Evolutionary conservation across 768 basidiomycete species (phyloP).

Genomic region (Myochromella boudieri): DNA sequence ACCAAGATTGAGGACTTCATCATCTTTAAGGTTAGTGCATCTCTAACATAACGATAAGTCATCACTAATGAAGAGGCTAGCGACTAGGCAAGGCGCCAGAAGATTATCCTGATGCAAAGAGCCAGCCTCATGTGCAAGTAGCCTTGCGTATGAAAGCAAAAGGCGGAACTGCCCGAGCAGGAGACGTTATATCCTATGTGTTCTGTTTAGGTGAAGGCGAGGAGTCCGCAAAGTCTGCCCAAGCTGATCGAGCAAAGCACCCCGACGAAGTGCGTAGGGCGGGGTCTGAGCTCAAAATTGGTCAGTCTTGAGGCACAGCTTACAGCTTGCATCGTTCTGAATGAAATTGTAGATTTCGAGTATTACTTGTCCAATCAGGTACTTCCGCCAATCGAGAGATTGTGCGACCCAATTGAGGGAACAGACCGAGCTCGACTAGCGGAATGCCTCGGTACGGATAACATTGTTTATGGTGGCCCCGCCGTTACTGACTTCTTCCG

Average conservation of each 20-base stretch:
- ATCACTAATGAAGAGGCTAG: slow-evolving; percentile 35
- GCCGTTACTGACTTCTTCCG: slow-evolving; percentile 1
- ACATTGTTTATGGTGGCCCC: background rate
- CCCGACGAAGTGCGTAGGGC: slow-evolving; percentile 87
- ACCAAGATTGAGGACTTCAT: slow-evolving; percentile 92
- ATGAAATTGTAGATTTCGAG: slow-evolving; percentile 68
- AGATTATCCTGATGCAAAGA: slow-evolving; percentile 95
- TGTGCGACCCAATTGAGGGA: slow-evolving; percentile 96
- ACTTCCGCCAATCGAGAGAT: slow-evolving; percentile 89
- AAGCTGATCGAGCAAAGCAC: slow-evolving; percentile 90
- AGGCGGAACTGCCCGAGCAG: slow-evolving; percentile 75
- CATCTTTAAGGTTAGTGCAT: slow-evolving; percentile 77
- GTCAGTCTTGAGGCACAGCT: slow-evolving; percentile 39
- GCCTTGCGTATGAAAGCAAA: slow-evolving; percentile 86
- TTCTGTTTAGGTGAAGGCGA: slow-evolving; percentile 83
- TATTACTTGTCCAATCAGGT: slow-evolving; percentile 91
- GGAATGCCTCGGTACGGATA: slow-evolving; percentile 80
- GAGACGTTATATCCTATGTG: slow-evolving; percentile 95
- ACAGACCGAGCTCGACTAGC: slow-evolving; percentile 91
- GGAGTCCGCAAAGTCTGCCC: slow-evolving; percentile 67
- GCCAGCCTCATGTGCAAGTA: slow-evolving; percentile 95
- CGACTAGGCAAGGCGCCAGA: slow-evolving; percentile 95
- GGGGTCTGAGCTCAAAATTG: slow-evolving; percentile 67
- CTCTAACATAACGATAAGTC: background rate
- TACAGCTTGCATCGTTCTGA: background rate